phyloP scores from a whole-genome alignment of 1,284 basidiomycete genomes.

The Rhodotorula sp. region DNA sequence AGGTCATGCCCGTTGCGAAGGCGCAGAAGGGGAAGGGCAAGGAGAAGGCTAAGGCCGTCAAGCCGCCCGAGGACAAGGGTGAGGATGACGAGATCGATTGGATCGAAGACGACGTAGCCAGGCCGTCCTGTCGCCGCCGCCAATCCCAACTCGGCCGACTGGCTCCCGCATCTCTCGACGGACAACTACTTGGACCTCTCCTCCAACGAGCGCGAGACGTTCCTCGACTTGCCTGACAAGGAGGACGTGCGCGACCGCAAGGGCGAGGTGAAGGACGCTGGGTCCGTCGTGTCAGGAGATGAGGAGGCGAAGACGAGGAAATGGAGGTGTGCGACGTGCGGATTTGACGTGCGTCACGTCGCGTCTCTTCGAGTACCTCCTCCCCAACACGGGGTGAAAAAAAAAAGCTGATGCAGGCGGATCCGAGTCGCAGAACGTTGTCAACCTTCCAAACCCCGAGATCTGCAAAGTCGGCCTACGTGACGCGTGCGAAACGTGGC shows the following conservation, averaged over 20 bases:
- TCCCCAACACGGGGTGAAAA: too few species aligned
- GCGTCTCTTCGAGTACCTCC: too few species aligned
- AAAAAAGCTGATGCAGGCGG: too few species aligned
- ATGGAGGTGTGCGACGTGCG: conserved; percentile 1
- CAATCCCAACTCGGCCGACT: too few species aligned
- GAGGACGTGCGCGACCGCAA: background rate
- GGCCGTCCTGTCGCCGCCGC: background rate
- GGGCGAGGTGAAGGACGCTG: background rate
- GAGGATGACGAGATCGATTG: conserved; percentile 3
- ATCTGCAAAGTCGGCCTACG: too few species aligned
- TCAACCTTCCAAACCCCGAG: too few species aligned
- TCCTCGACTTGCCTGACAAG: background rate
- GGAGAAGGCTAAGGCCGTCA: too few species aligned
- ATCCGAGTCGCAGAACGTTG: too few species aligned
- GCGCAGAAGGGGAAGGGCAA: background rate
- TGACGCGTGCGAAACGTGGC: too few species aligned
- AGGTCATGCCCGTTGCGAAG: background rate
- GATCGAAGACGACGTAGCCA: background rate
- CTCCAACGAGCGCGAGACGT: background rate
- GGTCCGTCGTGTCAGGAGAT: background rate
- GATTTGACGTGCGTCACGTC: background rate
- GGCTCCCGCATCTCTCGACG: background rate
- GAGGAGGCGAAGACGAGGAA: too few species aligned
- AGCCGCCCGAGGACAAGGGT: background rate
- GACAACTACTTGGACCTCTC: background rate